Base-by-base conservation (phyloP, 1,284 basidiomycete species). In the Austropuccinia psidii region DNA sequence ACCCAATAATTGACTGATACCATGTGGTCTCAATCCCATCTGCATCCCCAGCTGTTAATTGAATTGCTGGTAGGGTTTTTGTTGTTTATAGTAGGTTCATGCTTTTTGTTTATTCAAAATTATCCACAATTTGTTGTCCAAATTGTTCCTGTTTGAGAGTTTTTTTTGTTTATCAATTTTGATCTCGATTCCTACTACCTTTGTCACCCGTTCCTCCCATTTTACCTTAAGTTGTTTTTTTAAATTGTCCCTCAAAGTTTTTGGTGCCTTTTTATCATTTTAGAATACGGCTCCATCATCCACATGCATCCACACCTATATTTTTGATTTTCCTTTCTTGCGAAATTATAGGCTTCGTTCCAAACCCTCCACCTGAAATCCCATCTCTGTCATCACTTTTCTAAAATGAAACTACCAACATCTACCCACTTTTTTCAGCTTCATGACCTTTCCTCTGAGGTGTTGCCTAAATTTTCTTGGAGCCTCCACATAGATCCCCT, bases 371-470 rank as follows among this genome's bases (percentile, higher is more conserved):
- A 54, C 50, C 1, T 29, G 0, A 45, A 68, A 68, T 9, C 52
- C 52, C 1, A 43, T 7, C 5, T 50, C 27, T 29, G 33, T 19
- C 31, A 66, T n/a, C 3, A 66, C 49, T 0, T 9, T 9, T 13
- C 31, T 39, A 39, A 69, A 58, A 35, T 39, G 39, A 21, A 58
- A 27, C 62, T 33, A 66, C 62, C 62, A 66, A 27, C 45, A 66
- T 19, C 33, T 29, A 21, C 4, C 43, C 4, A 33, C 41, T 33
- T 50, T 47, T 13, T 33, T 29, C 13, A 66, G 24, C 50, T 50
- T 47, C 21, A 33, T n/a, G 1, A 37, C 62, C 21, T 66, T 66
- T 50, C 43, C 62, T 19, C 15, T 21, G 5, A 2, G 13, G 15
- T 27, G 8, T 24, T 2, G 43, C 2, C 13, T 4, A 37, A 49